Evolutionary conservation across 805 yeast species (phyloP), one percentile per base, ranked within the genome.

Genomic region (Monosporozyma aerobia): DNA sequence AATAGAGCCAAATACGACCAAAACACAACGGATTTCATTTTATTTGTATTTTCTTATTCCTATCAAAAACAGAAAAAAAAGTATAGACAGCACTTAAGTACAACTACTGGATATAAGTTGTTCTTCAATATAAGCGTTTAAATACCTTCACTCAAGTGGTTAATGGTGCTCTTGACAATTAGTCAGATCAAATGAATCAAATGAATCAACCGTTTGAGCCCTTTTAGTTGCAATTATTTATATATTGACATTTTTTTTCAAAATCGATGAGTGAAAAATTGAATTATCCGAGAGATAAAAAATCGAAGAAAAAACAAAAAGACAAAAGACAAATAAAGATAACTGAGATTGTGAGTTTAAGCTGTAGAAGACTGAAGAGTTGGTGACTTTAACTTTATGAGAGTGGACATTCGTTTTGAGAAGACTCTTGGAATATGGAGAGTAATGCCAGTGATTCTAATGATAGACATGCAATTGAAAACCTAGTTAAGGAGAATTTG

Each of bases 401-500:
- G 29, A 27, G 7, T 5, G 7, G 29, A 7, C 29, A 27, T 27
- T 27, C 7, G 29, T 27, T 27, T 27, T 9, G 35, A 14, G 16
- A 35, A n/a, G 39, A 35, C 16, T 35, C 19, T 14, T n/a, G 7
- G 39, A 35, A 35, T 14, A 30, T 19, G 35, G 25, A 16, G 16
- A 16, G 16, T 43, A 23, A 10, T 23, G 25, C 16, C 13, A 37
- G 37, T 30, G 49, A 40, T 19, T 11, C 16, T n/a, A 46, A 32
- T 13, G 54, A 51, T 23, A 30, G 53, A n/a, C 16, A 14, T 5
- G 10, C 35, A 2, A 41, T 55, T n/a, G 57, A 55, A 32, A 7
- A 29, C 16, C 44, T 61, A 51, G 67, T 65, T 25, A 49, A 56
- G 40, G 56, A 58, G 14, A 64, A 65, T 53, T 45, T 67, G 37